Evolutionary conservation across 2,329 filamentous ascomycete species (phyloP).

Genomic region (Microdochium trichocladiopsis): DNA sequence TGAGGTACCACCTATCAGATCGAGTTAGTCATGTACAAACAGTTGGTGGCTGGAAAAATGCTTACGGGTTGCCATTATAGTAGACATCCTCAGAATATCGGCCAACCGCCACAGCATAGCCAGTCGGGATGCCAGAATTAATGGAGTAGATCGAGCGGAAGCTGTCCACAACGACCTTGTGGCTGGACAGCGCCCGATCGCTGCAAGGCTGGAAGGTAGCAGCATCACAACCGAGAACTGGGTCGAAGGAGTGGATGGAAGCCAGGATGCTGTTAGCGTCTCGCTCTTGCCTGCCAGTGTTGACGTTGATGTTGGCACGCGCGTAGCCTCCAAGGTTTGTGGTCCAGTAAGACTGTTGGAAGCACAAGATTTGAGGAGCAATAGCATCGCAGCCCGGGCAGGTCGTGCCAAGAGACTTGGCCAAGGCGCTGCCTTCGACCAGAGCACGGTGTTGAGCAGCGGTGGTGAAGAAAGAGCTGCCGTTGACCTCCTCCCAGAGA

Average conservation of each 20-base stretch:
- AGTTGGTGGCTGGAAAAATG: background rate
- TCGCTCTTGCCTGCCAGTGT: slow-evolving; percentile 57
- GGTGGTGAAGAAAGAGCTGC: slow-evolving; percentile 74
- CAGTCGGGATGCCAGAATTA: slow-evolving; percentile 57
- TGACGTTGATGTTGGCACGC: slow-evolving; percentile 60
- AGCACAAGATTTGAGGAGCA: slow-evolving; percentile 66
- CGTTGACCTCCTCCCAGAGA: slow-evolving; percentile 75
- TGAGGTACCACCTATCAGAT: slow-evolving; percentile 59
- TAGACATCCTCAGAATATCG: slow-evolving; percentile 69
- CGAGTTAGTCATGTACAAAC: slow-evolving; percentile 4
- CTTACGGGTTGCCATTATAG: slow-evolving; percentile 63
- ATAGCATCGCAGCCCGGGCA: slow-evolving; percentile 55
- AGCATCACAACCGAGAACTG: slow-evolving; percentile 56
- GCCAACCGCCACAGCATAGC: slow-evolving; percentile 55
- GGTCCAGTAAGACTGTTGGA: slow-evolving; percentile 69
- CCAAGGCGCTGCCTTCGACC: slow-evolving; percentile 60
- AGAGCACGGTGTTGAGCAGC: slow-evolving; percentile 63
- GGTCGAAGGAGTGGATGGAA: slow-evolving; percentile 65
- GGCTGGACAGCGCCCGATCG: slow-evolving; percentile 61
- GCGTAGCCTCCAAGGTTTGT: slow-evolving; percentile 46
- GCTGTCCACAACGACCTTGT: slow-evolving; percentile 68
- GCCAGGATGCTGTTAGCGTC: slow-evolving; percentile 65
- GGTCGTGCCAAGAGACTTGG: slow-evolving; percentile 52
- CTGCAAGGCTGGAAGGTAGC: slow-evolving; percentile 75
- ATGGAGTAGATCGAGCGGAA: slow-evolving; percentile 65